Conservation (phyloP, 495 filamentous ascomycete genomes). For the Lentithecium fluviatile region DNA sequence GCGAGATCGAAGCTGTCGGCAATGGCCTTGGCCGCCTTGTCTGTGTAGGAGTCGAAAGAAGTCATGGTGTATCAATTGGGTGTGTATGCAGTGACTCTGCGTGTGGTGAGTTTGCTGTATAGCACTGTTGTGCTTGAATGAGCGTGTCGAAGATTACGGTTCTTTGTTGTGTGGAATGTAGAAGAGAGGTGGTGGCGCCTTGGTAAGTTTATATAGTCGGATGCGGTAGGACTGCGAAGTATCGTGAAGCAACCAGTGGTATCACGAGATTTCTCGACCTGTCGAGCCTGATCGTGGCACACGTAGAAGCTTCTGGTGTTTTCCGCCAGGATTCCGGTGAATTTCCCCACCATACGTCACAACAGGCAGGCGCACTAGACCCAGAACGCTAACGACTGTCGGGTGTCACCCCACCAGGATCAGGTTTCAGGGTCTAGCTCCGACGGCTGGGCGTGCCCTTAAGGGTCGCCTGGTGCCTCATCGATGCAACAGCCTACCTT, state of each 20-base stretch:
- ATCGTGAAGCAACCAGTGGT: slow-evolving; percentile 16
- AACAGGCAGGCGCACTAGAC: not conserved
- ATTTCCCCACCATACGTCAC: slow-evolving; percentile 1
- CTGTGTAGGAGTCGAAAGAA: slow-evolving; percentile 76
- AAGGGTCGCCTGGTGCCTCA: too few species aligned
- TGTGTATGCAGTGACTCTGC: slow-evolving; percentile 14
- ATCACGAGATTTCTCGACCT: slow-evolving; percentile 9
- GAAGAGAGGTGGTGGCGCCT: not conserved
- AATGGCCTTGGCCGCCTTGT: slow-evolving; percentile 83
- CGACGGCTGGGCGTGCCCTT: too few species aligned
- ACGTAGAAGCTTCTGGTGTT: slow-evolving; percentile 29
- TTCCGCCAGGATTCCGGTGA: slow-evolving; percentile 6
- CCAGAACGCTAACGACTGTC: not conserved
- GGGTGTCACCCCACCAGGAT: too few species aligned
- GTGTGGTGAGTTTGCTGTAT: slow-evolving; percentile 9
- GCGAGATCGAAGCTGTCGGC: slow-evolving; percentile 80
- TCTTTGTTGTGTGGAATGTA: not conserved
- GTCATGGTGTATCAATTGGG: slow-evolving; percentile 39
- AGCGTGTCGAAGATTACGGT: not conserved
- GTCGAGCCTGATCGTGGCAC: slow-evolving; percentile 7
- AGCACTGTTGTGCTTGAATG: slow-evolving; percentile 6
- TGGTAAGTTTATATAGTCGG: slow-evolving; percentile 15
- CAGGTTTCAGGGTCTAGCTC: too few species aligned
- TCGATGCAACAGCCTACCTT: too few species aligned
- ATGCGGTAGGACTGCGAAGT: not conserved